Evolutionary conservation across 257 asterid genomes (phyloP).

Genomic region (Henckelia pumila): DNA sequence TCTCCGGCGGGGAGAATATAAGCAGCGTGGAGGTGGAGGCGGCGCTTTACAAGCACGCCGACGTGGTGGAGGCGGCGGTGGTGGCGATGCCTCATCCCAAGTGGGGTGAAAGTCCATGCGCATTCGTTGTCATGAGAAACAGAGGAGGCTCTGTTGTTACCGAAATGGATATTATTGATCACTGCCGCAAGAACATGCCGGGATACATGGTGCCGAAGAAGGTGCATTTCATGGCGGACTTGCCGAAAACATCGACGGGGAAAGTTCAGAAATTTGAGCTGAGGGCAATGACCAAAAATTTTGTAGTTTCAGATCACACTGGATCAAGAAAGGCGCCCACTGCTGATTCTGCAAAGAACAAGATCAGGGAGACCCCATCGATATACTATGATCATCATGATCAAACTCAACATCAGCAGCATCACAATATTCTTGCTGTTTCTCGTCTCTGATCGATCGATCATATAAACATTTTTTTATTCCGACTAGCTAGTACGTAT

Average conservation of each 20-base stretch:
- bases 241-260: slow-evolving; percentile 77
- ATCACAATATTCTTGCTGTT: slow-evolving; percentile 47
- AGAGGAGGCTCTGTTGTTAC: neutral
- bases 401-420: slow-evolving; percentile 35
- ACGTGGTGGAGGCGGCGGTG: slow-evolving; percentile 73
- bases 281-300: slow-evolving; percentile 54
- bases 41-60: slow-evolving; percentile 48
- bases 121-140: slow-evolving; percentile 35
- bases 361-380: slow-evolving; percentile 27
- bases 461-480: too few species aligned
- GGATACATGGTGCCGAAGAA: slow-evolving; percentile 79
- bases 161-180: slow-evolving; percentile 52
- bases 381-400: slow-evolving; percentile 31
- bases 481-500: neutral
- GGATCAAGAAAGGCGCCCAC: slow-evolving; percentile 21
- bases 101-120: slow-evolving; percentile 82
- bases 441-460: slow-evolving; percentile 51
- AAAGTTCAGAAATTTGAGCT: slow-evolving; percentile 64
- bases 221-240: slow-evolving; percentile 49
- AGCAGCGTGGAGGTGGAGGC: slow-evolving; percentile 84
- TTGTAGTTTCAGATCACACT: slow-evolving; percentile 24
- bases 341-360: slow-evolving; percentile 20
- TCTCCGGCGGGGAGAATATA: slow-evolving; percentile 91
- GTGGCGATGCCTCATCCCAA: slow-evolving; percentile 87
- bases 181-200: slow-evolving; percentile 62